Conservation (phyloP, 768 basidiomycete species). For the Coprinopsis cinerea region DNA sequence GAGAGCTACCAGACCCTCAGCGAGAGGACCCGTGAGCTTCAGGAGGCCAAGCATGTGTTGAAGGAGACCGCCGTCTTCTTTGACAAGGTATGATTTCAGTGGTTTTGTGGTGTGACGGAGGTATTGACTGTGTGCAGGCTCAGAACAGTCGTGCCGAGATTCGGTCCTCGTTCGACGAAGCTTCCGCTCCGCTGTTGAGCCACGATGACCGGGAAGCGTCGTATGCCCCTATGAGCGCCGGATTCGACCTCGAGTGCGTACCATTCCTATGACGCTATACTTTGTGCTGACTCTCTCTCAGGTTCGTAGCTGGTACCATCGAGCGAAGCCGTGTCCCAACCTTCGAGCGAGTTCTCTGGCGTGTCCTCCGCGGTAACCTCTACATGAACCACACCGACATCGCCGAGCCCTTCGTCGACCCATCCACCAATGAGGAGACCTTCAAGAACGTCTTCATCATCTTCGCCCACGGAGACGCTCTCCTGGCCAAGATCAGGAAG, state of each 20-base stretch:
- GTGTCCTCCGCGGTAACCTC: slow-evolving; percentile 92
- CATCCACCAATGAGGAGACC: slow-evolving; percentile 73
- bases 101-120: not conserved
- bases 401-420: slow-evolving; percentile 85
- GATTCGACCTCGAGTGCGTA: slow-evolving; percentile 85
- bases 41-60: slow-evolving; percentile 93
- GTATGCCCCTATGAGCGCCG: slow-evolving; percentile 40
- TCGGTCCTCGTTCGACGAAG: slow-evolving; percentile 87
- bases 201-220: slow-evolving; percentile 82
- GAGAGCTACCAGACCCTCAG: slow-evolving; percentile 85
- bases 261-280: too few relatives aligned
- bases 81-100: slow-evolving; percentile 52
- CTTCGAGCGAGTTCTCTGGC: slow-evolving; percentile 97
- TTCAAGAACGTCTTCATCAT: slow-evolving; percentile 99
- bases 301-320: slow-evolving; percentile 95
- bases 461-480: slow-evolving; percentile 91
- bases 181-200: slow-evolving; percentile 76
- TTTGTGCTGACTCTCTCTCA: slow-evolving; percentile 22
- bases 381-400: slow-evolving; percentile 99
- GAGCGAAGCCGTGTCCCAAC: slow-evolving; percentile 87
- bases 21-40: slow-evolving; percentile 77
- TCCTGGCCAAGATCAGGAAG: slow-evolving; percentile 95
- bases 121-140: slow-evolving; percentile 43
- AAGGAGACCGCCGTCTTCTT: slow-evolving; percentile 97
- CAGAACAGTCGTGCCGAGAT: slow-evolving; percentile 75